phyloP scores from a whole-genome alignment of 345 rosid species.

The Hibiscus syriacus region DNA sequence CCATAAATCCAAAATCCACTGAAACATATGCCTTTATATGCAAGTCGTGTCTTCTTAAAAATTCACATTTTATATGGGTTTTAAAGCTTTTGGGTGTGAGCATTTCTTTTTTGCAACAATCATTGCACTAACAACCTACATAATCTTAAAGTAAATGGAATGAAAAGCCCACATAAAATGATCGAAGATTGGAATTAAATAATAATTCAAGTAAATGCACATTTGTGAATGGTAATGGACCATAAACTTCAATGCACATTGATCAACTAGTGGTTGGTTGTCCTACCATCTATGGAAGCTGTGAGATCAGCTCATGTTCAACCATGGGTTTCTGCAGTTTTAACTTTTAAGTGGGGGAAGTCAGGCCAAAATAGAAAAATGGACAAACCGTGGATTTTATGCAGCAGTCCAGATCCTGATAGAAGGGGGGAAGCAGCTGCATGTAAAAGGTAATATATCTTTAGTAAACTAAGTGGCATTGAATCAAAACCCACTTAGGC shows the following conservation, averaged over 20 bases:
- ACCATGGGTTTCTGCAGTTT: constrained; percentile 18
- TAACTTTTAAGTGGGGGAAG: not conserved
- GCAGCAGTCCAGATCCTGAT: not conserved
- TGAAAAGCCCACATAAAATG: not conserved
- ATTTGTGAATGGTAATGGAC: not conserved
- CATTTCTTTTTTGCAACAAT: constrained; percentile 2
- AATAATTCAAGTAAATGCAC: not conserved
- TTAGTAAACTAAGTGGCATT: not conserved
- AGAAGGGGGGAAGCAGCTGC: constrained; percentile 14
- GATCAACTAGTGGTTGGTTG: not conserved
- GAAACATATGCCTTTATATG: not conserved
- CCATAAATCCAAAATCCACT: not conserved
- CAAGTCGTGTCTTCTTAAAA: not conserved
- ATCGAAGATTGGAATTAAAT: not conserved
- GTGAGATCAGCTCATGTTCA: not conserved
- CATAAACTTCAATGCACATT: not conserved
- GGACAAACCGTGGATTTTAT: constrained; percentile 7
- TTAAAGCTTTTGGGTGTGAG: constrained; percentile 11
- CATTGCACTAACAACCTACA: not conserved
- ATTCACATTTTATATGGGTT: constrained; percentile 3
- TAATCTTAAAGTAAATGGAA: not conserved
- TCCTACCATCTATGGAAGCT: constrained; percentile 14
- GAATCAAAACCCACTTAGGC: constrained; percentile 5
- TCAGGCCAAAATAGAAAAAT: constrained; percentile 6
- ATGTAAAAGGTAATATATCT: constrained; percentile 15